Evolutionary conservation across 192 early-diverging fungal species (phyloP).

Genomic region (Chytriomyces confervae): DNA sequence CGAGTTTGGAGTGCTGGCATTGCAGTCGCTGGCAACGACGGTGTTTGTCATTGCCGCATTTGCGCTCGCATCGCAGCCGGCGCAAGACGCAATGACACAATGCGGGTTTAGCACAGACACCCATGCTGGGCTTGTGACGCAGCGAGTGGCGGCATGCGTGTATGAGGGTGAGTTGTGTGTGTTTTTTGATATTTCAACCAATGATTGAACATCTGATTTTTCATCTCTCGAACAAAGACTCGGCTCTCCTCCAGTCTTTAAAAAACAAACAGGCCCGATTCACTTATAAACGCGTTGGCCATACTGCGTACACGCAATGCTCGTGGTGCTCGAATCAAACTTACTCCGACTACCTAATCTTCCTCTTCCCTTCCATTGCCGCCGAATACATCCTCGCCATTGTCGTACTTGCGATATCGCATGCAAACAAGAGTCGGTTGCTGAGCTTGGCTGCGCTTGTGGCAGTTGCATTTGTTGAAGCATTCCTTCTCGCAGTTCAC

Average conservation of each 20-base stretch:
- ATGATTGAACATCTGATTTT: too few relatives aligned
- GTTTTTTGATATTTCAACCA: too few relatives aligned
- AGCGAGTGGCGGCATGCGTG: not conserved
- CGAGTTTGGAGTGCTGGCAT: not conserved
- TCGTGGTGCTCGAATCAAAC: not conserved
- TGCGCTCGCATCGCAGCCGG: not conserved
- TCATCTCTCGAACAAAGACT: too few relatives aligned
- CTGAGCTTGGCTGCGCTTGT: not conserved
- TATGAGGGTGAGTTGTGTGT: too few relatives aligned
- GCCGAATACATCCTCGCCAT: not conserved
- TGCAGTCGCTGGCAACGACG: not conserved
- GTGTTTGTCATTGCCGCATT: not conserved
- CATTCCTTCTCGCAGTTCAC: not conserved
- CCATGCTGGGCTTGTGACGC: not conserved
- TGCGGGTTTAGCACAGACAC: not conserved
- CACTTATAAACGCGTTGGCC: not conserved
- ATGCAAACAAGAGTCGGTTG: not conserved
- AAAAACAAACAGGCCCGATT: not conserved
- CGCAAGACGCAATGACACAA: not conserved
- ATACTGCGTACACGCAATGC: not conserved
- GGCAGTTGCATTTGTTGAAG: not conserved
- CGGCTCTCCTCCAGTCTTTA: not conserved
- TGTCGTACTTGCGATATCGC: not conserved
- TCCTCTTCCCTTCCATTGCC: not conserved
- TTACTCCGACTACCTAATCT: not conserved